A percentile compares a stretch with the other conserved stretches of the same genome.
Evolutionary conservation across 805 yeast genomes (phyloP).

Genomic region (Metschnikowia sp.): DNA sequence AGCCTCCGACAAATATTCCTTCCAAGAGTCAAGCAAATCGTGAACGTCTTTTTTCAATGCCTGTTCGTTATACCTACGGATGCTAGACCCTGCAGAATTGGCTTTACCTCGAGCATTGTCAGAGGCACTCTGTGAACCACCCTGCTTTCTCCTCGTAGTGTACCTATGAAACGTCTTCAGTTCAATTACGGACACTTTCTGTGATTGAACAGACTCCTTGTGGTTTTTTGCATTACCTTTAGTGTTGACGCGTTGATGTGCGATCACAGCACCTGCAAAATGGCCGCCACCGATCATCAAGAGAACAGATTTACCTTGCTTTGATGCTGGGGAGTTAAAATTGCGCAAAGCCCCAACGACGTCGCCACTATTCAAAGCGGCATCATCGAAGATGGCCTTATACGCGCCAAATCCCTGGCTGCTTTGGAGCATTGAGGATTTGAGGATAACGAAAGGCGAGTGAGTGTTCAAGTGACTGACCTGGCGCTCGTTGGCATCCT

Average conservation of each 20-base stretch:
- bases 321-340: slow-evolving; percentile 27
- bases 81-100: slow-evolving; percentile 88
- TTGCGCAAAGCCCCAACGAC: slow-evolving; percentile 22
- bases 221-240: slow-evolving; percentile 54
- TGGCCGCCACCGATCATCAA: slow-evolving; percentile 98
- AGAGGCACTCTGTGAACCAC: slow-evolving; percentile 92
- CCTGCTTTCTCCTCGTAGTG: slow-evolving; percentile 95
- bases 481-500: slow-evolving; percentile 28
- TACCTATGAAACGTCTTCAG: slow-evolving; percentile 92
- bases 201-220: slow-evolving; percentile 50
- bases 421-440: slow-evolving; percentile 43
- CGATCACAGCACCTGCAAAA: slow-evolving; percentile 91
- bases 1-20: slow-evolving; percentile 53
- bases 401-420: slow-evolving; percentile 61
- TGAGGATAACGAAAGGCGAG: slow-evolving; percentile 64
- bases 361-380: slow-evolving; percentile 44
- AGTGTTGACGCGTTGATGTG: slow-evolving; percentile 58
- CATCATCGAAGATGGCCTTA: slow-evolving; percentile 54
- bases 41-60: slow-evolving; percentile 78
- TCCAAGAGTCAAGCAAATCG: slow-evolving; percentile 66
- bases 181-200: slow-evolving; percentile 60
- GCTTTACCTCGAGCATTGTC: slow-evolving; percentile 95
- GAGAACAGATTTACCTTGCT: slow-evolving; percentile 54
- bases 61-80: slow-evolving; percentile 86
- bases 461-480: slow-evolving; percentile 60